Evolutionary conservation across 2,329 filamentous ascomycete species (phyloP), one percentile per base, ranked within the genome.

Genomic region (Aspergillus aculeatinus): DNA sequence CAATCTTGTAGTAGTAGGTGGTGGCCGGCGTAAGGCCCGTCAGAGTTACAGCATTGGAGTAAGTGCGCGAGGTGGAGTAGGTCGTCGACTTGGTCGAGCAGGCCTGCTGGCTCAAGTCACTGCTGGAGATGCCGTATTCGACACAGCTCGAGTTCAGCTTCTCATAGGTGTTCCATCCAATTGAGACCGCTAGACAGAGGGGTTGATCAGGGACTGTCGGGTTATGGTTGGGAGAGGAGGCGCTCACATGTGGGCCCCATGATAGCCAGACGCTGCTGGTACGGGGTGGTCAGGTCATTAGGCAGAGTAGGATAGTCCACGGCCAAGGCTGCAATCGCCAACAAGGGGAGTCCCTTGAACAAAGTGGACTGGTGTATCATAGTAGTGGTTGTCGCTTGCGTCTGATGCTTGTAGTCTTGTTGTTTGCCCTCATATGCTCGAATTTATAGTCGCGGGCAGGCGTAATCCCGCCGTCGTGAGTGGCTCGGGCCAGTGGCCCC

Each of bases 1-100:
- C 76, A 52, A 86, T 85, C 73, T 84, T 79, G 75, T 87, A 87
- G 75, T 84, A 87, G 70, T 87, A 87, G 0, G 78, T 84, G 1
- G 83, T 85, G 0, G 80, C 83, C 0, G 84, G 79, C 0, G 71
- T 72, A 21, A 87, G 71, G 6, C 68, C 75, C 0, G 74, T 74
- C 35, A 87, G 70, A 2, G 74, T 75, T 0, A 84, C 84, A 0
- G 75, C 73, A 63, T 85, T 82, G 39, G 78, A 79, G 64, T 77
- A 84, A 0, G 83, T 86, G 12, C 83, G 78, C n/a, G 83, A 85
- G 0, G 80, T 81, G 1, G 74, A 68, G 62, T 86, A 86, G 1
- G 83, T 85, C 7, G 76, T 72, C 0, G 83, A 82, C 3, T 64
- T 70, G 14, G 70, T 72, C 1, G 82, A 81, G 72, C 83, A 86